Percentiles rank a stretch among this genome's conserved stretches.
These are phyloP conservation scores for Hibiscus mutabilis DNA, from an alignment of 345 rosid genomes.

Conservation along the genomic window DNA sequence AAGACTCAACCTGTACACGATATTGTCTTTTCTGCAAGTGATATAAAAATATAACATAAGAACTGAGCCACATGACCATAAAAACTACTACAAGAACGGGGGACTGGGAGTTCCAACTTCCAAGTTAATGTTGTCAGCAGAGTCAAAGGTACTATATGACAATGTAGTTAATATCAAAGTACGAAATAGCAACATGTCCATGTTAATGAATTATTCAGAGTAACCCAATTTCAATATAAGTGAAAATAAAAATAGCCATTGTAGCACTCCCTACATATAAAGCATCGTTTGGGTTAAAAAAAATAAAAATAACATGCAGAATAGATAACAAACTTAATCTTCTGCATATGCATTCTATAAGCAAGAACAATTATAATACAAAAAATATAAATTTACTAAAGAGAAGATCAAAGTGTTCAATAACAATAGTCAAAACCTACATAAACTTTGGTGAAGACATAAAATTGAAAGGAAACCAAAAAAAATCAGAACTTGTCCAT, in stretches of 20 bases:
- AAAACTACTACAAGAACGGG: background rate
- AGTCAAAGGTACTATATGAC: background rate
- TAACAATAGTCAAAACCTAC: background rate
- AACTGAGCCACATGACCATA: conserved; percentile 5
- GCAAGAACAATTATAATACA: background rate
- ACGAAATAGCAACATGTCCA: background rate
- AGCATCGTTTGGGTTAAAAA: background rate
- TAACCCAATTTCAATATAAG: background rate
- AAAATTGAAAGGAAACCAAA: background rate
- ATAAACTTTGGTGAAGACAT: background rate
- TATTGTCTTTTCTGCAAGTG: conserved; percentile 42
- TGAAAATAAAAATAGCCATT: background rate
- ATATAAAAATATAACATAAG: conserved; percentile 7
- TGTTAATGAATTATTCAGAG: background rate
- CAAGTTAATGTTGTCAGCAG: background rate
- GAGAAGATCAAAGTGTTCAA: background rate
- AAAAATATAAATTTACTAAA: background rate
- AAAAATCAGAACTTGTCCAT: background rate
- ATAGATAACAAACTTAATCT: background rate
- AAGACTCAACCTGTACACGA: conserved; percentile 20
- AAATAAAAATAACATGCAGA: background rate
- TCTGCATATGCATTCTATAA: background rate
- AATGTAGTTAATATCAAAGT: background rate
- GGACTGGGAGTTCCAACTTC: background rate
- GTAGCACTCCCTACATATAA: background rate